Base-by-base conservation (phyloP, 768 basidiomycete species). In the Leccinum barrowsii region DNA sequence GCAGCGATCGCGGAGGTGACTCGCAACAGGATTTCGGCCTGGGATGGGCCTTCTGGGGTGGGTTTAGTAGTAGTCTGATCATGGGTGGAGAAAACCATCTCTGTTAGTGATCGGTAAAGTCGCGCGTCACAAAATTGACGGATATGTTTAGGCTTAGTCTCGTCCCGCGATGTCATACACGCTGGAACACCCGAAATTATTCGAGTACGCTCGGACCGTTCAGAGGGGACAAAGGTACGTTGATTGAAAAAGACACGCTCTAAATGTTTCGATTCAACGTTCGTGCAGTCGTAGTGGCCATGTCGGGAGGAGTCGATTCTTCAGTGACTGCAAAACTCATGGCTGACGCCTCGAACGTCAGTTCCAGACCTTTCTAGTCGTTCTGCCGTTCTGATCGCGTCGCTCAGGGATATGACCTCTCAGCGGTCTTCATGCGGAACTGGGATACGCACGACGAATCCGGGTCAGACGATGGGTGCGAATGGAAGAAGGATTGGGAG, bases 221-320 rank as follows among this genome's bases (percentile, higher is more conserved):
- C 5, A 73, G 58, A 50, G 71, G 71, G 11, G 69, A 70, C 63
- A 74, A 72, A 52, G 71, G 71, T 59, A 50, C 6, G 55, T 30
- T 37, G 3, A 17, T 7, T 15, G 11, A 10, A 19, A 19, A 5
- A n/a, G 1, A n/a, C 1, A 7, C 1, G 5, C 48, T 56, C 13
- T 12, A 34, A 47, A 12, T 26, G 26, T 26, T 26, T 26, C 7
- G 26, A 12, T 50, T 28, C 44, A 44, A 21, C 56, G 17, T 42
- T 19, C 19, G 13, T 53, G 3, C 59, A 94, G 94, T 98, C 50
- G 83, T 91, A 6, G 84, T 96, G 7, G 93, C 90, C 21, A 94
- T 97, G 90, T 95, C 92, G 0, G 95, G 95, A 26, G 95, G 95
- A 3, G 94, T 98, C 12, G 95, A 98, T 70, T 96, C 94, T 5